Conservation (phyloP, 352 stramenopile genomes). For the Phytophthora idaei region DNA sequence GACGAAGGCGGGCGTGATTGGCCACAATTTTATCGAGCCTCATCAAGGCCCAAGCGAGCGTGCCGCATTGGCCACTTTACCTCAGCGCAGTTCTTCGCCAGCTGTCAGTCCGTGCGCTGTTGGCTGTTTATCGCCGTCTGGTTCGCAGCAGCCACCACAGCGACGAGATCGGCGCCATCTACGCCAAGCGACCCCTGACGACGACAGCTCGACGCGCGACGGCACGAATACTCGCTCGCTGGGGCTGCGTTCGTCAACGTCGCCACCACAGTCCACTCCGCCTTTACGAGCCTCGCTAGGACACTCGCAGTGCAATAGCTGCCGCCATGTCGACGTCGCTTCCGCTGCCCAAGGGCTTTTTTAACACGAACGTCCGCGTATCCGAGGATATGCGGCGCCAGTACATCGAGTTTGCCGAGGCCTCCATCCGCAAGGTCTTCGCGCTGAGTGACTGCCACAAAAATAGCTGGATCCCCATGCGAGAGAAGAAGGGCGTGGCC, state of each 20-base stretch:
- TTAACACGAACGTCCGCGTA: slow-evolving; percentile 66
- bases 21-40: slow-evolving; percentile 20
- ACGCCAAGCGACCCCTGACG: slow-evolving; percentile 21
- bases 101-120: slow-evolving; percentile 13
- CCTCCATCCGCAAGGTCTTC: slow-evolving; percentile 86
- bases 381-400: slow-evolving; percentile 75
- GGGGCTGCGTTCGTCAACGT: slow-evolving; percentile 18
- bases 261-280: slow-evolving; percentile 8
- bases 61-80: slow-evolving; percentile 21
- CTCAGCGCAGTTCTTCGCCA: slow-evolving; percentile 4
- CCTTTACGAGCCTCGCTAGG: slow-evolving; percentile 21
- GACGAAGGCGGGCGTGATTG: slow-evolving; percentile 15
- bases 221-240: slow-evolving; percentile 21
- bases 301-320: slow-evolving; percentile 9
- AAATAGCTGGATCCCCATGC: slow-evolving; percentile 87
- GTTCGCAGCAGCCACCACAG: slow-evolving; percentile 14
- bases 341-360: slow-evolving; percentile 78
- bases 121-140: slow-evolving; percentile 19
- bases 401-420: slow-evolving; percentile 83
- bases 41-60: not conserved
- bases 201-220: slow-evolving; percentile 34
- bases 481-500: slow-evolving; percentile 83
- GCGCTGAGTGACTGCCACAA: slow-evolving; percentile 79
- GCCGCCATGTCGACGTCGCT: slow-evolving; percentile 58
- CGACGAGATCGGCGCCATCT: slow-evolving; percentile 31